These are phyloP conservation scores for Trichomonas vaginalis DNA, from an alignment of 208 protist species.

Conservation along the genomic window DNA sequence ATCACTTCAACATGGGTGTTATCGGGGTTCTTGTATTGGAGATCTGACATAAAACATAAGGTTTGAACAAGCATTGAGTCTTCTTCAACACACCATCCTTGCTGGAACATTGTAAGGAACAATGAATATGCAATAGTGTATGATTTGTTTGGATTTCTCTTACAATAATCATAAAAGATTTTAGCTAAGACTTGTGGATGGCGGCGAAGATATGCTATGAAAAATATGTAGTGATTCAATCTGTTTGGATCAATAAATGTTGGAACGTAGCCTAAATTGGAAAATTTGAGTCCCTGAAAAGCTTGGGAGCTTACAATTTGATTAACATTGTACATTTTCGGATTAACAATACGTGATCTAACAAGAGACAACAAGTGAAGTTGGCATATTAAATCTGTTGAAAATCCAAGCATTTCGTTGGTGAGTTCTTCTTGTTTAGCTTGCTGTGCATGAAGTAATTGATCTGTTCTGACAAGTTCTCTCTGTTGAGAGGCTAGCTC, in stretches of 20 bases:
- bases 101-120: background rate
- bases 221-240: background rate
- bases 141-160: background rate
- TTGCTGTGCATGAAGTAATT: background rate
- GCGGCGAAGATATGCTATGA: background rate
- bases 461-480: background rate
- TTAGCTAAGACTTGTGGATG: background rate
- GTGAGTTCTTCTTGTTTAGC: background rate
- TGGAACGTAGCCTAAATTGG: background rate
- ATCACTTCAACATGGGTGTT: background rate
- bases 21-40: background rate
- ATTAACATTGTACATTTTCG: background rate
- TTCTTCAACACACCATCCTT: slow-evolving; percentile 4
- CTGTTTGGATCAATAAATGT: background rate
- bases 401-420: background rate
- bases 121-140: background rate
- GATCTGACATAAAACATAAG: background rate
- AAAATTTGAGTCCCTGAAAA: background rate
- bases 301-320: background rate
- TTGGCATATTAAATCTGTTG: background rate
- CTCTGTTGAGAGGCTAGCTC: background rate
- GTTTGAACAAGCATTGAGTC: background rate
- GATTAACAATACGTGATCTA: background rate
- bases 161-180: background rate
- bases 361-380: background rate